Evolutionary conservation across 2,329 filamentous ascomycete species (phyloP).

Genomic region (Leptodontidium sp.): DNA sequence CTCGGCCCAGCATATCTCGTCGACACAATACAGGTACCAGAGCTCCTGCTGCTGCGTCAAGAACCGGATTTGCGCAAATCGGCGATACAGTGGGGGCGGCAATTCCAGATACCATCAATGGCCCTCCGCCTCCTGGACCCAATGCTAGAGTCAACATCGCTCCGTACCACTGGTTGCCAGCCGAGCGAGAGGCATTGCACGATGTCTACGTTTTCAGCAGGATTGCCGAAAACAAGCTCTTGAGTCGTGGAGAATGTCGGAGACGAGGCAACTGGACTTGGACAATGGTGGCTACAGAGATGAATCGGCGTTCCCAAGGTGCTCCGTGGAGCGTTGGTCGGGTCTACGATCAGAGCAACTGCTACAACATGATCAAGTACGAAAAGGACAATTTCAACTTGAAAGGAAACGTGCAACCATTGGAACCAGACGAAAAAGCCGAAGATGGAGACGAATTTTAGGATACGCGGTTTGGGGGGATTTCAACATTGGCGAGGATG

Average conservation of each 20-base stretch:
- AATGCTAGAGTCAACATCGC: not conserved
- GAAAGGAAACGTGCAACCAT: conserved; percentile 6
- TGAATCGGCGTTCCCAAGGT: conserved; percentile 7
- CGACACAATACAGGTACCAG: not conserved
- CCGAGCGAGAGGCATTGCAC: conserved; percentile 18
- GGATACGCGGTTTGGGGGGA: not conserved
- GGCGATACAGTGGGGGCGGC: not conserved
- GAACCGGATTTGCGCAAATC: too few species aligned
- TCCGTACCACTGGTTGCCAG: conserved; percentile 18
- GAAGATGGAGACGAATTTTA: not conserved
- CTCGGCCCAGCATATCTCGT: not conserved
- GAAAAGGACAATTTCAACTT: conserved; percentile 15
- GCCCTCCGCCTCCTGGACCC: conserved; percentile 7
- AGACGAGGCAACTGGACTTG: conserved; percentile 17
- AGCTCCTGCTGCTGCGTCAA: not conserved
- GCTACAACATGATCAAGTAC: conserved; percentile 21
- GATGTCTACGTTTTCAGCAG: conserved; percentile 15
- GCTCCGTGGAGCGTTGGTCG: conserved; percentile 12
- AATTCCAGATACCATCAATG: not conserved
- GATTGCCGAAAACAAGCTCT: not conserved
- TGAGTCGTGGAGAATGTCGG: conserved; percentile 14
- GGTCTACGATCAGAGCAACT: conserved; percentile 13
- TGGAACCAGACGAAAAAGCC: not conserved
- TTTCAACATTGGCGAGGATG: not conserved
- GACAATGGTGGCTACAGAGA: conserved; percentile 21